Percentiles rank a stretch among this genome's conserved stretches.
phyloP scores from a whole-genome alignment of 257 asterid genomes.

The Agastache rugosa region DNA sequence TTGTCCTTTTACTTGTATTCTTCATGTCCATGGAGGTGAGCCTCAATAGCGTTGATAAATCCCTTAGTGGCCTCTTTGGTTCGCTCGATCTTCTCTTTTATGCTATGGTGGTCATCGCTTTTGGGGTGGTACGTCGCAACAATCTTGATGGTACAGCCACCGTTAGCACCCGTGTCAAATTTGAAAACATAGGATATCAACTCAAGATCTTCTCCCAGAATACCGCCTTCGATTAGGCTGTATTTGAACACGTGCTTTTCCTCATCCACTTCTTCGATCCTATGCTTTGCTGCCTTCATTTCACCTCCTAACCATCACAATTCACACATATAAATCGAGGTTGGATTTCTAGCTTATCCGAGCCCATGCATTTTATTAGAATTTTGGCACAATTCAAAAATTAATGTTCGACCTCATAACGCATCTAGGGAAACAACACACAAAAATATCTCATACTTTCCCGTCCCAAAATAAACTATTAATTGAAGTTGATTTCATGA shows the following conservation, averaged over 20 bases:
- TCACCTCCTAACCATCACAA: neutral
- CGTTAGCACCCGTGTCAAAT: constrained; percentile 40
- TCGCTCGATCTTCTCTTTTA: constrained; percentile 40
- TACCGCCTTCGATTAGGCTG: constrained; percentile 54
- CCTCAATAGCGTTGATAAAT: constrained; percentile 41
- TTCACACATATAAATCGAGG: no score
- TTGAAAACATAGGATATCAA: constrained; percentile 40
- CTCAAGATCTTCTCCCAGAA: constrained; percentile 42
- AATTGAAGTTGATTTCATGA: no score
- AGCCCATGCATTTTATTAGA: no score
- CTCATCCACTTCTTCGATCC: constrained; percentile 50
- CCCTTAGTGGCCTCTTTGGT: constrained; percentile 36
- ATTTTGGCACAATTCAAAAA: no score
- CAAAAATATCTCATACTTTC: no score
- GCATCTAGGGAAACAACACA: neutral
- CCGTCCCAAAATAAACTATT: no score
- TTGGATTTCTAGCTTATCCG: no score
- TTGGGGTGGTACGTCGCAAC: constrained; percentile 44
- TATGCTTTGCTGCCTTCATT: constrained; percentile 41
- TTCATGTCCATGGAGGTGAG: constrained; percentile 39
- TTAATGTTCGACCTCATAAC: no score
- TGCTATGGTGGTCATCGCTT: constrained; percentile 31
- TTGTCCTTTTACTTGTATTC: neutral
- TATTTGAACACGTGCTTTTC: constrained; percentile 43
- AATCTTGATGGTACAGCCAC: constrained; percentile 55